phyloP scores from a whole-genome alignment of 106 monocot genomes.

The Apostasia shenzhenica region DNA sequence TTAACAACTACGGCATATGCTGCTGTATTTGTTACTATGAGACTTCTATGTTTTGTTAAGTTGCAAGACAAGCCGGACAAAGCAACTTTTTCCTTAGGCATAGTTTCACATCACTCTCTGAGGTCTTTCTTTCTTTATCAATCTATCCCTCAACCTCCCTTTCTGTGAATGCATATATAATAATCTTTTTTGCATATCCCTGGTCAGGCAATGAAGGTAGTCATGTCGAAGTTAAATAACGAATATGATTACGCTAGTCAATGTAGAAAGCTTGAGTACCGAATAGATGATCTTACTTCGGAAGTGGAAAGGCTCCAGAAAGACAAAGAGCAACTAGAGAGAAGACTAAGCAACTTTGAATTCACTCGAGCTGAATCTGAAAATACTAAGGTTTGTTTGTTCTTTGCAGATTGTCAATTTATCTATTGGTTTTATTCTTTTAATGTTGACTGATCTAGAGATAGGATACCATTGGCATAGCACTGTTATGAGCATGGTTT shows the following conservation, averaged over 20 bases:
- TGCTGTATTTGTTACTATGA: no score
- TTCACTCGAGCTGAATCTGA: slow-evolving; percentile 31
- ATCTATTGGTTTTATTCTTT: no score
- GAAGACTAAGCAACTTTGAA: slow-evolving; percentile 36
- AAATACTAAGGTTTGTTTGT: not conserved
- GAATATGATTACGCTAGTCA: slow-evolving; percentile 73
- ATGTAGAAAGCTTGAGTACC: slow-evolving; percentile 46
- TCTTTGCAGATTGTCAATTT: no score
- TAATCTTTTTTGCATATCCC: no score
- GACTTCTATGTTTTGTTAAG: no score
- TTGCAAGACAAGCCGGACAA: no score
- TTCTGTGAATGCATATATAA: no score
- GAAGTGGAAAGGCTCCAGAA: slow-evolving; percentile 63
- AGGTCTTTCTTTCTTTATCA: no score
- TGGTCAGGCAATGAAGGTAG: slow-evolving; percentile 73
- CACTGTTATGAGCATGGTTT: not conserved
- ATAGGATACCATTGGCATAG: not conserved
- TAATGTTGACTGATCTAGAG: not conserved
- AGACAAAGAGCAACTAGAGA: slow-evolving; percentile 54
- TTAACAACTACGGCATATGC: no score
- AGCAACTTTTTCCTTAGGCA: no score
- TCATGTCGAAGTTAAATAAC: slow-evolving; percentile 53
- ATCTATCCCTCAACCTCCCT: no score
- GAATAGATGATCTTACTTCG: slow-evolving; percentile 52
- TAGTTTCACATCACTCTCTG: no score